Evolutionary conservation across 176 grass and related monocot species (phyloP).

Genomic region (Poa pratensis): DNA sequence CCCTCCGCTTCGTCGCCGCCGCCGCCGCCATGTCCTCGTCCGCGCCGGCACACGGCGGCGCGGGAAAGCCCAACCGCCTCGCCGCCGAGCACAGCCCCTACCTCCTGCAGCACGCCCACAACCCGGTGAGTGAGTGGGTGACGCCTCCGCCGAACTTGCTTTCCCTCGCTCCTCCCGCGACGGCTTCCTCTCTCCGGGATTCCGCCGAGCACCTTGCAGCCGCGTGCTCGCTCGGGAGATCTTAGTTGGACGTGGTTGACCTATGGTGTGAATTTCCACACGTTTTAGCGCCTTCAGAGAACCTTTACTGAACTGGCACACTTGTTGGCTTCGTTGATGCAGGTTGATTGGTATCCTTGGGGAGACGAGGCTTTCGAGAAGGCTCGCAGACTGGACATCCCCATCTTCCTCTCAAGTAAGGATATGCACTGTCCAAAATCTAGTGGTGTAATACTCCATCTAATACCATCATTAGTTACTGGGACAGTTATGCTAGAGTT

Average conservation of each 20-base stretch:
- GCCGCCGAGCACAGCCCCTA: slow-evolving; percentile 95
- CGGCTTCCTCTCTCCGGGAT: slow-evolving; percentile 4
- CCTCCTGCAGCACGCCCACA: slow-evolving; percentile 96
- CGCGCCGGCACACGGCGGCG: slow-evolving; percentile 35
- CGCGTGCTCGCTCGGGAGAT: too few species aligned
- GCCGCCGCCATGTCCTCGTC: slow-evolving; percentile 51
- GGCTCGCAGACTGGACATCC: slow-evolving; percentile 73
- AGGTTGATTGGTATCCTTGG: slow-evolving; percentile 99
- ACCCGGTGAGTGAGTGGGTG: slow-evolving; percentile 55
- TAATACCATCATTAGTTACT: not conserved
- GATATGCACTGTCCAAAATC: not conserved
- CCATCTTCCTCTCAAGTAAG: slow-evolving; percentile 94
- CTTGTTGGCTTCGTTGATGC: slow-evolving; percentile 27
- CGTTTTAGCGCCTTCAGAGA: too few species aligned
- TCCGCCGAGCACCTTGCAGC: slow-evolving; percentile 35
- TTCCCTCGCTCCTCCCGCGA: not conserved
- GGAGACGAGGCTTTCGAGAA: slow-evolving; percentile 91
- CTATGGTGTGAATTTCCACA: too few species aligned
- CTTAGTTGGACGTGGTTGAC: too few species aligned
- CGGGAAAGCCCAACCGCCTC: slow-evolving; percentile 70
- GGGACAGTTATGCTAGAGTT: not conserved
- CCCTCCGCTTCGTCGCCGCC: slow-evolving; percentile 33
- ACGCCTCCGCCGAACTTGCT: too few species aligned
- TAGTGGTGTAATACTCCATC: not conserved
- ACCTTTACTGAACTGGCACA: not conserved